Evolutionary conservation across 2,329 filamentous ascomycete genomes (phyloP).

Genomic region (Verticillium klebahnii): DNA sequence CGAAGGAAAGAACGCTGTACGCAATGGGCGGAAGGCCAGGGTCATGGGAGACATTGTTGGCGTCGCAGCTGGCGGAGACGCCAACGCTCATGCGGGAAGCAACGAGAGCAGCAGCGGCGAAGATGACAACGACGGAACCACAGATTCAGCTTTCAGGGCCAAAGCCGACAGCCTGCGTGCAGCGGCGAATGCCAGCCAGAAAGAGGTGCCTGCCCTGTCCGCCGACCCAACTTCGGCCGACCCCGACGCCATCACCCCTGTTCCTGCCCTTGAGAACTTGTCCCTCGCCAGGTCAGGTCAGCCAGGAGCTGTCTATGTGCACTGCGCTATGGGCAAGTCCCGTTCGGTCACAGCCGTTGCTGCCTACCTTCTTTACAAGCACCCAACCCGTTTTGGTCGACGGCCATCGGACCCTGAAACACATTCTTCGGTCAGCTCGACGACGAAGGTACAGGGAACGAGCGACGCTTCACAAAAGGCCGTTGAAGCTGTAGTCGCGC

Average conservation of each 20-base stretch:
- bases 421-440: conserved; percentile 8
- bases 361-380: conserved; percentile 76
- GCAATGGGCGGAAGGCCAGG: not conserved
- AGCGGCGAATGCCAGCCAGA: conserved; percentile 4
- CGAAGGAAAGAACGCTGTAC: not conserved
- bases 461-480: conserved; percentile 40
- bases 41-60: not conserved
- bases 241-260: conserved; percentile 5
- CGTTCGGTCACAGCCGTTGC: conserved; percentile 81
- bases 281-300: conserved; percentile 11
- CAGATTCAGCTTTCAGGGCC: conserved; percentile 2
- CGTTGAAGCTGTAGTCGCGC: conserved; percentile 57
- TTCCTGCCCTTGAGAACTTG: conserved; percentile 5
- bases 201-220: not conserved
- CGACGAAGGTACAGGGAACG: conserved; percentile 13
- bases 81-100: not conserved
- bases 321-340: conserved; percentile 93
- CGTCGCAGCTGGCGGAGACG: not conserved
- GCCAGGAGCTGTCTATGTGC: conserved; percentile 47
- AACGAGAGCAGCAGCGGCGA: not conserved
- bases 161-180: conserved; percentile 5
- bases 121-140: not conserved
- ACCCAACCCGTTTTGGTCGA: conserved; percentile 47
- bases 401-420: not conserved
- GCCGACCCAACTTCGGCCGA: not conserved